Percentiles rank a stretch among this genome's conserved stretches.
Conservation (phyloP, 176 grass and related monocot genomes). For the Triticum timopheevii region DNA sequence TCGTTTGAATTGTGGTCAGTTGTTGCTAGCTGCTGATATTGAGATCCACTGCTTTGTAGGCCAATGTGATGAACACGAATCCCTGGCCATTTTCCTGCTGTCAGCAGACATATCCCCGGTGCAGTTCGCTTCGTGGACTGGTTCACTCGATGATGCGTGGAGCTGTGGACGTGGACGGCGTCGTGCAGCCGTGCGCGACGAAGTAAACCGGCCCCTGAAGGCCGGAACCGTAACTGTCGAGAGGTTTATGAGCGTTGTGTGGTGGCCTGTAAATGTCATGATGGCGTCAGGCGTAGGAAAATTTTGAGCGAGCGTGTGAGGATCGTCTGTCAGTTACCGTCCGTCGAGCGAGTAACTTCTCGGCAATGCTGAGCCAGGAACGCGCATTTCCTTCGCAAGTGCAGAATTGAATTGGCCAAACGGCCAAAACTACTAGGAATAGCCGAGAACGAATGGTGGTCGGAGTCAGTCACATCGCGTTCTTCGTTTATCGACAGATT, state of each 20-base stretch:
- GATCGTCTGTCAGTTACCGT: not conserved
- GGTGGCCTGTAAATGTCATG: conserved; percentile 24
- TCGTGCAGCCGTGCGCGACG: not conserved
- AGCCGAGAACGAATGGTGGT: too few species aligned
- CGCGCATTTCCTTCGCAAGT: not conserved
- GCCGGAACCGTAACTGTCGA: not conserved
- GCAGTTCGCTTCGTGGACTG: not conserved
- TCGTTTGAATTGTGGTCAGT: not conserved
- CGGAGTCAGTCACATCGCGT: too few species aligned
- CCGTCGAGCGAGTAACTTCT: not conserved
- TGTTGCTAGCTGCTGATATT: not conserved
- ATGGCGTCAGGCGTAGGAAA: not conserved
- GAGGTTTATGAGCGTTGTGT: not conserved
- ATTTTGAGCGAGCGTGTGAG: not conserved
- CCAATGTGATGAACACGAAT: not conserved
- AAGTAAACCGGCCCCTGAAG: conserved; percentile 3
- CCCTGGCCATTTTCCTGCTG: too few species aligned
- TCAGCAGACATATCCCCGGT: not conserved
- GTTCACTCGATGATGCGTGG: not conserved
- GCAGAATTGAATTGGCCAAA: too few species aligned
- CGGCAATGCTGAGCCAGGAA: not conserved
- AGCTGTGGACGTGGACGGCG: conserved; percentile 1
- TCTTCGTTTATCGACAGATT: too few species aligned
- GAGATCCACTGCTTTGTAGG: not conserved
- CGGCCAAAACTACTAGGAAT: too few species aligned